Evolutionary conservation across 2,329 filamentous ascomycete species (phyloP), one percentile per base, ranked within the genome.

Genomic region (Lecanicillium sp.): DNA sequence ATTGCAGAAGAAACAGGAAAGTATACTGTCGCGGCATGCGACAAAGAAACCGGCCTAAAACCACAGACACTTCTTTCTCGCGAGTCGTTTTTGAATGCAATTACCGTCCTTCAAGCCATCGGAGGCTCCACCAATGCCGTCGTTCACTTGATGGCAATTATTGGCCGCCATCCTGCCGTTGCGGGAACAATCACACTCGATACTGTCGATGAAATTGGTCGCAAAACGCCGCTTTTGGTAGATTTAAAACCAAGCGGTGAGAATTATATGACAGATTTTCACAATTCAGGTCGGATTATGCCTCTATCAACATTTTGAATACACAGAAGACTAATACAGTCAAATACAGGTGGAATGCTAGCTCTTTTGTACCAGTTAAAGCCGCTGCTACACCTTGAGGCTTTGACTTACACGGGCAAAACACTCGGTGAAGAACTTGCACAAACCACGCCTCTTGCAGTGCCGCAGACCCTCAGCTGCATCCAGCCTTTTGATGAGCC

Each of bases 241-340:
- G 84, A 94, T 54, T 69, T 94, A 14, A 87, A 89, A n/a, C 89
- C 89, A 0, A 85, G 78, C 43, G 89, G 89, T 1, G 81, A 84
- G 39, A 89, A 87, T 55, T 84, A 88, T 58, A 94, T 95, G 81
- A 86, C 83, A 4, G 88, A 96, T 54, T 79, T 96, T 29, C 92
- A 92, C 59, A 82, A 88, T 42, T 82, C 92, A 15, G 54, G 50
- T 46, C 13, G 10, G 45, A 39, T 14, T 2, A 10, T 12, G 3
- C 6, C 6, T n/a, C 1, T 17, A 10, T 5, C 3, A 4, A 2
- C 1, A 1, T 25, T 10, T 13, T 29, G 4, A 10, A 14, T 13
- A 13, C 27, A 3, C n/a, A n/a, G n/a, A n/a, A n/a, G n/a, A 22
- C 18, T 3, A 11, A 19, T 14, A 9, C 2, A 3, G 13, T 13